Evolutionary conservation across 2,329 filamentous ascomycete genomes (phyloP).

Genomic region (Grosmannia serpens): DNA sequence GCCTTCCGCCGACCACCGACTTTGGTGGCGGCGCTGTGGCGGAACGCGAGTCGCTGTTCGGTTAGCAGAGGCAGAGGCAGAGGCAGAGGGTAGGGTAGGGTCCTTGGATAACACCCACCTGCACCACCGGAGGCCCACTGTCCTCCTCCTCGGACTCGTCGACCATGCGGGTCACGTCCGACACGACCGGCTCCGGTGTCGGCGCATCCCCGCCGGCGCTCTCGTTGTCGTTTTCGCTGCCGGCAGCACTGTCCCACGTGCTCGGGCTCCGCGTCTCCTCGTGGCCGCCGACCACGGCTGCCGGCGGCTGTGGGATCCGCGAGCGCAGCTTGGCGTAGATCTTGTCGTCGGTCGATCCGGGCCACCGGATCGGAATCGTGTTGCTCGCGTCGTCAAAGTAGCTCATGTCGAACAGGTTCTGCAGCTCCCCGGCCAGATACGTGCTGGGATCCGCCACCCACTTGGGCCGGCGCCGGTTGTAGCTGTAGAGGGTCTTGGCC

Average conservation of each 20-base stretch:
- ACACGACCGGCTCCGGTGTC: slow-evolving; percentile 15
- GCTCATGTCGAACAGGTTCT: slow-evolving; percentile 66
- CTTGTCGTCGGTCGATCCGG: slow-evolving; percentile 45
- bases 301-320: slow-evolving; percentile 29
- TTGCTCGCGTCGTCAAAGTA: slow-evolving; percentile 49
- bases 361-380: slow-evolving; percentile 60
- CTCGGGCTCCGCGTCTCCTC: slow-evolving; percentile 30
- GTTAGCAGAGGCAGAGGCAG: no score
- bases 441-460: slow-evolving; percentile 37
- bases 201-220: slow-evolving; percentile 28
- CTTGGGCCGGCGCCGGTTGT: slow-evolving; percentile 37
- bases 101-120: background rate
- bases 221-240: slow-evolving; percentile 41
- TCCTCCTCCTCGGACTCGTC: slow-evolving; percentile 25
- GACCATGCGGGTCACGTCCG: slow-evolving; percentile 8
- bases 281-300: slow-evolving; percentile 23
- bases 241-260: slow-evolving; percentile 32
- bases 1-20: slow-evolving; percentile 22
- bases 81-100: no score
- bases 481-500: slow-evolving; percentile 26
- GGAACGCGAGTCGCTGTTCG: slow-evolving; percentile 9
- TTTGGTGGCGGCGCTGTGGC: slow-evolving; percentile 11
- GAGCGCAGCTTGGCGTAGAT: slow-evolving; percentile 41
- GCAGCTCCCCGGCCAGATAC: slow-evolving; percentile 52
- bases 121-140: background rate